Percentiles rank a stretch among this genome's conserved stretches.
Evolutionary conservation across 208 protist species (phyloP).

Genomic region (Tritrichomonas musculus): DNA sequence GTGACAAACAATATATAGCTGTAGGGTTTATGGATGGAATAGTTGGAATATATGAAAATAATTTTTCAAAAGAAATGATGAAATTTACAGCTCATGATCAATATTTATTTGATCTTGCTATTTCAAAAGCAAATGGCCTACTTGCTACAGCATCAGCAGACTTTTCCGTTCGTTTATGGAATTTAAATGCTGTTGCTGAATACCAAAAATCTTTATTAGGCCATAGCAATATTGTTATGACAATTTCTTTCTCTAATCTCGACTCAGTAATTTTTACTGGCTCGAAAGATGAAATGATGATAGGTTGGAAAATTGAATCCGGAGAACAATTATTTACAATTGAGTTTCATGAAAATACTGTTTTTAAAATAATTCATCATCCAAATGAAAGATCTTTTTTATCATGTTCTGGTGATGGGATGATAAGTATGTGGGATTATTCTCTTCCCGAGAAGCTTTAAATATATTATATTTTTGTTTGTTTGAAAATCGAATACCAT

Average conservation of each 20-base stretch:
- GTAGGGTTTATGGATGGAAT: background rate
- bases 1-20: background rate
- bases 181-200: background rate
- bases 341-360: background rate
- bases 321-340: background rate
- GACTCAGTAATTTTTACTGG: background rate
- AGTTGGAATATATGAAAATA: background rate
- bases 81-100: background rate
- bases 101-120: background rate
- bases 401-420: background rate
- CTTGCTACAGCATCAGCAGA: background rate
- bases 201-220: background rate
- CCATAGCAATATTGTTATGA: background rate
- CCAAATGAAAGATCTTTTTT: background rate
- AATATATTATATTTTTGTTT: too few species aligned
- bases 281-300: background rate
- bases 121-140: background rate
- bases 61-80: background rate
- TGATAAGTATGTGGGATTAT: background rate
- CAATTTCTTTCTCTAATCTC: background rate
- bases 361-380: background rate
- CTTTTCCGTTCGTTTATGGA: background rate
- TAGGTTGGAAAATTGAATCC: background rate
- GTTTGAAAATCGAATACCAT: too few species aligned
- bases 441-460: background rate